Evolutionary conservation across 1,284 basidiomycete species (phyloP).

Genomic region (Golubevia pallescens): DNA sequence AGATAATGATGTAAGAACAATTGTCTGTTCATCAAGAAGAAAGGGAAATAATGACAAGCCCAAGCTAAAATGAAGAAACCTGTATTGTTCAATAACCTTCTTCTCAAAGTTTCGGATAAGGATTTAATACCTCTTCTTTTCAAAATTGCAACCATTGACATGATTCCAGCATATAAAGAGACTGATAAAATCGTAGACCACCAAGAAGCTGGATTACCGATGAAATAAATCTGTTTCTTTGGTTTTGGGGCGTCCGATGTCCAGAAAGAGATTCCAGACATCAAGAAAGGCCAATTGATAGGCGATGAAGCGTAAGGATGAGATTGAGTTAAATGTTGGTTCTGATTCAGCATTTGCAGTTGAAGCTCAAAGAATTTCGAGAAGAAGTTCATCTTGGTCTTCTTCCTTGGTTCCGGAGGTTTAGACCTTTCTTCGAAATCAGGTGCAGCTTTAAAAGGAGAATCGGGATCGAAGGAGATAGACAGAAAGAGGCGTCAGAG

Average conservation of each 20-base stretch:
- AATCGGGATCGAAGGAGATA: constrained; percentile 1
- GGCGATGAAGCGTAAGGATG: constrained; percentile 58
- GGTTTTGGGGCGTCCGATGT: constrained; percentile 23
- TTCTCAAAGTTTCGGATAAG: constrained; percentile 35
- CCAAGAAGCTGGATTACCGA: constrained; percentile 58
- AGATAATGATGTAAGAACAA: constrained; percentile 98
- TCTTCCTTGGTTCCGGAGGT: constrained; percentile 36
- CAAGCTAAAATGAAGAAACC: constrained; percentile 95
- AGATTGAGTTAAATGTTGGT: constrained; percentile 45
- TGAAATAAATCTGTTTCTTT: constrained; percentile 52
- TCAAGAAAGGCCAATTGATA: constrained; percentile 56
- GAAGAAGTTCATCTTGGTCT: constrained; percentile 42
- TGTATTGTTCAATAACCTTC: constrained; percentile 84
- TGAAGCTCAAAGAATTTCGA: constrained; percentile 59
- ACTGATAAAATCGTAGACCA: constrained; percentile 43
- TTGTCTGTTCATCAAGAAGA: constrained; percentile 97
- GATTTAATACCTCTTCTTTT: constrained; percentile 51
- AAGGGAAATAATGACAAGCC: constrained; percentile 94
- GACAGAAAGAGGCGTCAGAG: neutral
- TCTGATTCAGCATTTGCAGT: constrained; percentile 55
- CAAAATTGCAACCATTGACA: constrained; percentile 36
- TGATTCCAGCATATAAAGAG: constrained; percentile 38
- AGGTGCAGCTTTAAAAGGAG: constrained; percentile 19
- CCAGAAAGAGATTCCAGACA: constrained; percentile 60
- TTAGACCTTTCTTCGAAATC: constrained; percentile 37